Percentiles rank a stretch among this genome's conserved stretches.
These are phyloP conservation scores for Polychytrium aggregatum DNA, from an alignment of 192 early-diverging fungal genomes.

Conservation along the genomic window DNA sequence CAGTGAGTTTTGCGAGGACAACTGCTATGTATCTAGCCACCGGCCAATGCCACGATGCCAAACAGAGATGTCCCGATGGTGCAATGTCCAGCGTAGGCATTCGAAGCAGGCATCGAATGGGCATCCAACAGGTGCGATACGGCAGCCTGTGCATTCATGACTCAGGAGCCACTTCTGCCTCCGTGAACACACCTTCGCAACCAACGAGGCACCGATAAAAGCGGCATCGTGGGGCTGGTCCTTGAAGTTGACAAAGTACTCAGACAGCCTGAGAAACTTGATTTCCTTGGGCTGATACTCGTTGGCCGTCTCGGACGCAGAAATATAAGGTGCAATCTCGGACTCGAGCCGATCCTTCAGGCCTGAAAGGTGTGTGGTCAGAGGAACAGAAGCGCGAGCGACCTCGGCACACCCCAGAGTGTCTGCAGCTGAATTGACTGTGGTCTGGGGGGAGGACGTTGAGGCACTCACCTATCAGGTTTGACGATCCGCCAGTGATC, in stretches of 20 bases:
- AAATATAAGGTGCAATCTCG: constrained; percentile 46
- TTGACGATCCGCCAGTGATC: constrained; percentile 64
- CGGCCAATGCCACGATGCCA: neutral
- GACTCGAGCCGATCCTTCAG: constrained; percentile 61
- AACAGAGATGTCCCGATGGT: neutral
- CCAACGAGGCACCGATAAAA: constrained; percentile 77
- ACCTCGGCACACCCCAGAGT: too few species aligned
- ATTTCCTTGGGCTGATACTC: constrained; percentile 77
- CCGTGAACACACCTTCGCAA: constrained; percentile 64
- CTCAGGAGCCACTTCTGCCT: too few species aligned
- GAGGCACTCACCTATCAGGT: constrained; percentile 17
- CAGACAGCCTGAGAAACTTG: constrained; percentile 70
- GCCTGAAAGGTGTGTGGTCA: constrained; percentile 30
- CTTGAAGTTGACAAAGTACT: constrained; percentile 75
- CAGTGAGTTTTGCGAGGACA: constrained; percentile 11
- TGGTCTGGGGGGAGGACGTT: too few species aligned
- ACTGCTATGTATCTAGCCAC: neutral
- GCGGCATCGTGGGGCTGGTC: constrained; percentile 51
- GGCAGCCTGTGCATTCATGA: too few species aligned
- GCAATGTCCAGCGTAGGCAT: neutral
- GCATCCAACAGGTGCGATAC: neutral
- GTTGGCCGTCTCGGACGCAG: constrained; percentile 71
- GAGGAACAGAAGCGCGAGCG: too few species aligned
- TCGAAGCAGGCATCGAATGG: neutral
- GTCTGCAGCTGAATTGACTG: too few species aligned